These are phyloP conservation scores for Inonotus obliquus DNA, from an alignment of 1,284 basidiomycete species.

Conservation along the genomic window DNA sequence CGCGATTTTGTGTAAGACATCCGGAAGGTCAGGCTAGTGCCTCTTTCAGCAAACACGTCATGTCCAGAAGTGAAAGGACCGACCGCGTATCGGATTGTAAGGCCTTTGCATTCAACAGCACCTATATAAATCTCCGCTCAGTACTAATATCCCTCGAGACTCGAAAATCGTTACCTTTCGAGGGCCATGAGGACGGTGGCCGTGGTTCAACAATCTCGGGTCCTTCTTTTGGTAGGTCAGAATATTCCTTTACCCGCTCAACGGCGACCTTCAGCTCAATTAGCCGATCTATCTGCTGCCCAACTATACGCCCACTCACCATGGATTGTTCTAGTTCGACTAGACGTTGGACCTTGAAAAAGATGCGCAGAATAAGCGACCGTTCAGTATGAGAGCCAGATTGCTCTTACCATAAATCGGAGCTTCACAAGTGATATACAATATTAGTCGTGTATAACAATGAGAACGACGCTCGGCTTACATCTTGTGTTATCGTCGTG, in stretches of 20 bases:
- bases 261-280: constrained; percentile 62
- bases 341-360: constrained; percentile 50
- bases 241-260: constrained; percentile 89
- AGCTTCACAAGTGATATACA: constrained; percentile 32
- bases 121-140: constrained; percentile 5
- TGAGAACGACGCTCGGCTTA: constrained; percentile 35
- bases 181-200: constrained; percentile 79
- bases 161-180: constrained; percentile 40
- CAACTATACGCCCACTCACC: constrained; percentile 40
- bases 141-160: neutral
- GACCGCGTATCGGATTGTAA: constrained; percentile 86
- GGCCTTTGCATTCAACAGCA: constrained; percentile 71
- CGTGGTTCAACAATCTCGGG: constrained; percentile 82
- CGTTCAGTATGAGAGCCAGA: neutral
- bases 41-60: neutral
- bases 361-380: constrained; percentile 8
- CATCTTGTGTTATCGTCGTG: constrained; percentile 66
- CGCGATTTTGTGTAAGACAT: constrained; percentile 79
- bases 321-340: constrained; percentile 89
- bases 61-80: constrained; percentile 28
- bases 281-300: neutral
- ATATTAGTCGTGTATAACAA: constrained; percentile 22
- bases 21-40: constrained; percentile 72
- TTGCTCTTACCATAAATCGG: constrained; percentile 38
- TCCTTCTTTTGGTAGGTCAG: constrained; percentile 72